Evolutionary conservation across 2,329 filamentous ascomycete genomes (phyloP), one percentile per base, ranked within the genome.

Genomic region (Camptophora hylomeconis): DNA sequence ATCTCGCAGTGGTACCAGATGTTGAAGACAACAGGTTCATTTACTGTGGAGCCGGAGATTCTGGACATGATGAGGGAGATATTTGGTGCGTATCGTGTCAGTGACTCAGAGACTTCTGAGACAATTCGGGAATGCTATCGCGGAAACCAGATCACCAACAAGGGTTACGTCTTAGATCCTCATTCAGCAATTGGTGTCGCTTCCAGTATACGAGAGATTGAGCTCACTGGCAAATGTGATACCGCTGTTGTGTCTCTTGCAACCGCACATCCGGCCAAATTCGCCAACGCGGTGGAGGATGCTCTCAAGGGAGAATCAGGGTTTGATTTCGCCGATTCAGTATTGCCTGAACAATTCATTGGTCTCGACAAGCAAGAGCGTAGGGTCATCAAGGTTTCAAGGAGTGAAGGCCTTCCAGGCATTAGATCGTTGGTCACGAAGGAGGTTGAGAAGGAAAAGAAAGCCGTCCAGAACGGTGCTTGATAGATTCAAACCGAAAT

Each of bases 241-340:
- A 32, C 35, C 11, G 38, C 37, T 1, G 36, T 33, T 8, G 30
- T 98, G 46, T 75, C 83, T 1, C 71, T 98, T 3, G 81, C 86
- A 2, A 98, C 89, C 2, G 89, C 89, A 2, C 89, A 98, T 55
- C 87, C 89, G 0, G 89, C 87, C 37, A 98, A 98, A 56, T 98
- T 98, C 49, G 75, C 79, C 0, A 72, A 72, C 17, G 86, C 86
- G 0, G 87, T 98, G 2, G 78, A 86, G 44, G 53, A 79, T 26
- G 84, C 87, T 0, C 62, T 95, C 35, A 68, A 73, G 39, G 69
- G 69, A 6, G 66, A 80, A 49, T 53, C 67, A n/a, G 74, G 67
- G 1, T 94, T 92, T 45, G 67, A 72, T 44, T 93, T 93, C 50
- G n/a, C n/a, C n/a, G 54, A 66, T 38, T 70, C 77, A 38, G 79